Evolutionary conservation across 192 early-diverging fungal genomes (phyloP).

Genomic region (Coemansia sp.): DNA sequence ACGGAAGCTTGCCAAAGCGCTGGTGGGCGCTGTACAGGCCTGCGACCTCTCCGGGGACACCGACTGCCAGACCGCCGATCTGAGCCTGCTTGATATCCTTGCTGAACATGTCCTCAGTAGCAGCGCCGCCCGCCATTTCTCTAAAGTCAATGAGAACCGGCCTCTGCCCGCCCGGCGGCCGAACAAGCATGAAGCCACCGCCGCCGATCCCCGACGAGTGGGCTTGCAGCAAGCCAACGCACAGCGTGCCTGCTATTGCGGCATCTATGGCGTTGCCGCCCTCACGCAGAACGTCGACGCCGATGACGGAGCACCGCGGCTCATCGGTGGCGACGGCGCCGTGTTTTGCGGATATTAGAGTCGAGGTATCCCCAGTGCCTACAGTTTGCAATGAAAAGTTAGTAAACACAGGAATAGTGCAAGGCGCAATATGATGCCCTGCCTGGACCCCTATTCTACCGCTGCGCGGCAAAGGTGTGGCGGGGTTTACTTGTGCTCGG

Average conservation of each 20-base stretch:
- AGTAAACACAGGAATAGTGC: neutral
- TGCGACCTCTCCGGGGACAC: slow-evolving; percentile 85
- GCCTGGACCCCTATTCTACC: neutral
- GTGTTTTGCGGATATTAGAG: slow-evolving; percentile 36
- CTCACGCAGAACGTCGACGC: slow-evolving; percentile 70
- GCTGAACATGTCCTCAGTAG: slow-evolving; percentile 78
- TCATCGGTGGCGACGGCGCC: slow-evolving; percentile 73
- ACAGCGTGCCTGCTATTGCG: slow-evolving; percentile 79
- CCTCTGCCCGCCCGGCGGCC: slow-evolving; percentile 55
- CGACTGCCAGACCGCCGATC: slow-evolving; percentile 70
- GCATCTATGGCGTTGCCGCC: slow-evolving; percentile 91
- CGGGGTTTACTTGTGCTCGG: neutral
- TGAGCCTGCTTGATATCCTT: slow-evolving; percentile 67
- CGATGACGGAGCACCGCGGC: slow-evolving; percentile 66
- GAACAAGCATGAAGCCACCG: slow-evolving; percentile 90
- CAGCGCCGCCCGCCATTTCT: slow-evolving; percentile 75
- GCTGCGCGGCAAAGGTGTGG: neutral
- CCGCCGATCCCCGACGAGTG: slow-evolving; percentile 92
- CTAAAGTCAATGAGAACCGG: slow-evolving; percentile 82
- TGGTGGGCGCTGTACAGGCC: slow-evolving; percentile 81
- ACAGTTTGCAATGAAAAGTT: neutral
- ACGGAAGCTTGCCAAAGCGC: slow-evolving; percentile 78
- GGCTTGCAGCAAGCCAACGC: slow-evolving; percentile 84
- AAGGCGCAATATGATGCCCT: neutral
- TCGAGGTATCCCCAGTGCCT: slow-evolving; percentile 26